A percentile compares a stretch with the other conserved stretches of the same genome.
Evolutionary conservation across 1,284 basidiomycete species (phyloP).

Genomic region (Ustilago tritici): DNA sequence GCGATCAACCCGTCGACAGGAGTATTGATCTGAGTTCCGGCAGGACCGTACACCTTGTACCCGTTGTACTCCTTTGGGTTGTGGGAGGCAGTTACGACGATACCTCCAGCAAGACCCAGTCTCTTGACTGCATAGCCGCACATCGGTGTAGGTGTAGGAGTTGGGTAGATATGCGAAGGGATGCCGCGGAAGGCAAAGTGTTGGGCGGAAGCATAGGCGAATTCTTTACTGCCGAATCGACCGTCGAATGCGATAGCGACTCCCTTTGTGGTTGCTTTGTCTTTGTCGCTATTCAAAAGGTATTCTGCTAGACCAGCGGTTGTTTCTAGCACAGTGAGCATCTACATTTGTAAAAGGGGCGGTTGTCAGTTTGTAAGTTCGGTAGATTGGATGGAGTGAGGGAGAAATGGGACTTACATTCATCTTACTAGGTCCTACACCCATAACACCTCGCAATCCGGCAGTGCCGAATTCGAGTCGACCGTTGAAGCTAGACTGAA

Average conservation of each 20-base stretch:
- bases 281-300: slow-evolving; percentile 41
- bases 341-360: slow-evolving; percentile 16
- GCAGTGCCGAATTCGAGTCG: slow-evolving; percentile 62
- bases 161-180: slow-evolving; percentile 50
- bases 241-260: slow-evolving; percentile 66
- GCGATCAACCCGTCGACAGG: slow-evolving; percentile 61
- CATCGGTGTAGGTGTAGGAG: slow-evolving; percentile 54
- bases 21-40: slow-evolving; percentile 62
- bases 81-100: slow-evolving; percentile 63
- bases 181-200: slow-evolving; percentile 56
- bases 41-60: slow-evolving; percentile 61
- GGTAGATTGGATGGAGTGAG: not conserved
- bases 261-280: slow-evolving; percentile 38
- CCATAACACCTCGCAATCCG: slow-evolving; percentile 60
- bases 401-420: slow-evolving; percentile 39
- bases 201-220: slow-evolving; percentile 55
- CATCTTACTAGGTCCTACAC: slow-evolving; percentile 59
- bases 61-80: slow-evolving; percentile 65
- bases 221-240: slow-evolving; percentile 56
- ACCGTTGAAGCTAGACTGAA: slow-evolving; percentile 54
- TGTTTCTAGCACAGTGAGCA: slow-evolving; percentile 59
- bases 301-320: slow-evolving; percentile 57
- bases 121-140: slow-evolving; percentile 61
- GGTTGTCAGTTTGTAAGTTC: too few species aligned
- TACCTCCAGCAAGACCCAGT: slow-evolving; percentile 56